phyloP scores from a whole-genome alignment of 345 rosid genomes.

The Hibiscus syriacus region DNA sequence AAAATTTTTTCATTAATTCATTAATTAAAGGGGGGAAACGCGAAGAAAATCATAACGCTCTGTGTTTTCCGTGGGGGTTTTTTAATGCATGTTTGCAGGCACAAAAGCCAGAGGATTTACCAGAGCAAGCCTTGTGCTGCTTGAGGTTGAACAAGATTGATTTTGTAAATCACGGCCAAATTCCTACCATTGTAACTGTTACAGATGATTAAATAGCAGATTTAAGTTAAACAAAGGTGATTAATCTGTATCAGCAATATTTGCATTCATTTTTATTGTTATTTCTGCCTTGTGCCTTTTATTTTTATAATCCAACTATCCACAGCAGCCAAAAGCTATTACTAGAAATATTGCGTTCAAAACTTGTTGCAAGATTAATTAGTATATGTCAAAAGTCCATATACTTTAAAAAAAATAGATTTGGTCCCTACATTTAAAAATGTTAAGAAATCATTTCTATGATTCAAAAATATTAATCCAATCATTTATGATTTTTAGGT shows the following conservation, averaged over 20 bases:
- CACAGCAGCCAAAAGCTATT: neutral
- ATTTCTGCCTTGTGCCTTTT: neutral
- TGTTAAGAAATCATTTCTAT: too few relatives aligned
- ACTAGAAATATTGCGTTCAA: too few relatives aligned
- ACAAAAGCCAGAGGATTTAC: slow-evolving; percentile 83
- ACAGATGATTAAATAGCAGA: slow-evolving; percentile 26
- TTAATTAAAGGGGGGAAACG: too few relatives aligned
- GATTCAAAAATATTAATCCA: too few relatives aligned
- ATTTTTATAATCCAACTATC: too few relatives aligned
- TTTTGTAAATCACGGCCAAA: slow-evolving; percentile 72
- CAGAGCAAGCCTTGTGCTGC: slow-evolving; percentile 79
- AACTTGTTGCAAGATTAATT: too few relatives aligned
- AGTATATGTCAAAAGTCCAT: too few relatives aligned
- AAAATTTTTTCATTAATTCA: too few relatives aligned
- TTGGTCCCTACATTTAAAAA: too few relatives aligned
- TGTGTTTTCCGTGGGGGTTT: neutral
- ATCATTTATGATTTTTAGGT: too few relatives aligned
- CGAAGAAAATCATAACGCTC: neutral
- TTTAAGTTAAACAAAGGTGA: neutral
- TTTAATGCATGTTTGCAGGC: slow-evolving; percentile 48
- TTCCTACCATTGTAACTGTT: slow-evolving; percentile 51
- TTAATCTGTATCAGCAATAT: neutral
- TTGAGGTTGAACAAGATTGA: slow-evolving; percentile 79
- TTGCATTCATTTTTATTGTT: neutral
- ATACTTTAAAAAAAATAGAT: too few relatives aligned